Evolutionary conservation across 75 land plant species (phyloP), one percentile per base, ranked within the genome.

Genomic region (Larix kaempferi): DNA sequence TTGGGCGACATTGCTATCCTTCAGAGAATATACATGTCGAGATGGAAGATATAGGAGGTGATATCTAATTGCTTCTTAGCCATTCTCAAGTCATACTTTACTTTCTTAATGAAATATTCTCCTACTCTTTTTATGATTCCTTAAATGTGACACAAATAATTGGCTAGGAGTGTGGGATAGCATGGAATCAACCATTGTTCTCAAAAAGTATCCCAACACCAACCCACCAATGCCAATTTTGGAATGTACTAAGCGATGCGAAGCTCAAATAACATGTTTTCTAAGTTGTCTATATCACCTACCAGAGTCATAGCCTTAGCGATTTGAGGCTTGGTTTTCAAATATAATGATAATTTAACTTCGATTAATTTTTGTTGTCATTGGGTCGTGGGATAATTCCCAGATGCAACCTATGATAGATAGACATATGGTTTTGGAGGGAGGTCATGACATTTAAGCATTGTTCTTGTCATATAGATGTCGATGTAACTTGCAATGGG

Each of bases 141-240:
- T 1, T 62, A 12, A 52, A 77, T 5, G 78, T 71, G 27, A 6
- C 17, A 15, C 61, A 41, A 44, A 77, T 77, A 11, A 19, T 62
- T 6, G 78, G 8, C n/a, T 77, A 8, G 78, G 55, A 6, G 71
- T 63, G 6, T 77, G 78, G 78, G 66, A 77, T 19, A 77, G 25
- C 12, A 0, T 23, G 3, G 64, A 59, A 5, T 44, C 64, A 1
- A 73, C 78, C 6, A 35, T 26, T n/a, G 67, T 39, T 35, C 10
- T 77, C 25, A 6, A 2, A 19, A 29, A 63, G 6, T 0, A 11
- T 11, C 78, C 52, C 6, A 8, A 59, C 1, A 22, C 44, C 6
- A 62, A 35, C 16, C 78, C 71, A n/a, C n/a, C n/a, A n/a, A n/a
- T n/a, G n/a, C n/a, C n/a, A n/a, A n/a, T n/a, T n/a, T n/a, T n/a